These are phyloP conservation scores for Leishmania tarentolae DNA, from an alignment of 208 protist genomes.

Conservation along the genomic window DNA sequence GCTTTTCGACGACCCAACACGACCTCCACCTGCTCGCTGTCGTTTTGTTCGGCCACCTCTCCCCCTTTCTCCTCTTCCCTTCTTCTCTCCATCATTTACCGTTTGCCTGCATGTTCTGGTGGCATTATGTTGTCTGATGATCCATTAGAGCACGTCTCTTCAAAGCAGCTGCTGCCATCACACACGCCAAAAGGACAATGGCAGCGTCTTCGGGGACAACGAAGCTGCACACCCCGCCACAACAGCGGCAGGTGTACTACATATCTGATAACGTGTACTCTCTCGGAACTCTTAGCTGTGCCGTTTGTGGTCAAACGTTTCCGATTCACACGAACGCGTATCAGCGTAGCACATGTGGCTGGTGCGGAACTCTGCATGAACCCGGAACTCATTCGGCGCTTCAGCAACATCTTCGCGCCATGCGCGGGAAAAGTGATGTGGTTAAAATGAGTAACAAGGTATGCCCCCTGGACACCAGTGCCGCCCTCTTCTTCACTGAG, in stretches of 20 bases:
- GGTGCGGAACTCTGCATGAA: constrained; percentile 47
- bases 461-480: constrained; percentile 31
- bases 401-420: constrained; percentile 6
- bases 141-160: neutral
- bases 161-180: neutral
- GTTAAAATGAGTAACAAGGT: constrained; percentile 12
- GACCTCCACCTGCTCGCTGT: neutral
- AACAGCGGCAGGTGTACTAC: constrained; percentile 46
- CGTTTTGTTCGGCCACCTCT: neutral
- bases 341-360: constrained; percentile 28
- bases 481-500: constrained; percentile 55
- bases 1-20: neutral
- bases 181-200: constrained; percentile 2
- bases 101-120: too few relatives aligned
- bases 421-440: neutral
- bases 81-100: neutral
- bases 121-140: too few relatives aligned
- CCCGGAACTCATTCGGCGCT: constrained; percentile 30
- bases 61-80: neutral
- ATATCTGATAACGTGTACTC: constrained; percentile 50
- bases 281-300: constrained; percentile 69
- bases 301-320: constrained; percentile 69
- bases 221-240: constrained; percentile 24
- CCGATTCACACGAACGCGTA: constrained; percentile 34
- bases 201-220: neutral